These are phyloP conservation scores for Dendrocalamus sinicus DNA, from an alignment of 176 grass and related monocot genomes.

Conservation along the genomic window DNA sequence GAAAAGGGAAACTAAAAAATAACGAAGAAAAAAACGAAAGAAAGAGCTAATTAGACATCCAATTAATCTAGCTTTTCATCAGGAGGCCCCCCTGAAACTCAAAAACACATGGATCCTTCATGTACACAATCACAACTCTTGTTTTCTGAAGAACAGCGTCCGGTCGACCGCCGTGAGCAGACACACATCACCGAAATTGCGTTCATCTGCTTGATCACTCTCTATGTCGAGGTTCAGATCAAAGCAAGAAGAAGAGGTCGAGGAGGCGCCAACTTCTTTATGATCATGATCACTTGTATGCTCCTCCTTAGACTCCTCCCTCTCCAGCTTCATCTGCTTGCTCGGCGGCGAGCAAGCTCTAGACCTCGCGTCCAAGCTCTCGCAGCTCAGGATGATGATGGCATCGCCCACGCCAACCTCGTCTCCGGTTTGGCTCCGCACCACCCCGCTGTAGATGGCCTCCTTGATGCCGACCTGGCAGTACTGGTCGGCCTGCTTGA, in stretches of 20 bases:
- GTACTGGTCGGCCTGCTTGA: constrained; percentile 52
- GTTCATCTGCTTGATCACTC: constrained; percentile 43
- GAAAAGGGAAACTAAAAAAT: background rate
- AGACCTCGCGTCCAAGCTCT: constrained; percentile 57
- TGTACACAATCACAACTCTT: constrained; percentile 40
- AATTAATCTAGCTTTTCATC: constrained; percentile 28
- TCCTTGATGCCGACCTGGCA: constrained; percentile 62
- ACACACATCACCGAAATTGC: constrained; percentile 40
- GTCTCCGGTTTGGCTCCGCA: constrained; percentile 45
- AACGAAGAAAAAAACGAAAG: constrained; percentile 12
- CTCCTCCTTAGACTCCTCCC: constrained; percentile 37
- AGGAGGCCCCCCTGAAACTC: background rate
- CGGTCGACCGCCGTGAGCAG: constrained; percentile 72
- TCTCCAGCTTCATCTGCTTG: constrained; percentile 49
- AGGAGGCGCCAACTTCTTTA: constrained; percentile 1
- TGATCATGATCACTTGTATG: constrained; percentile 24
- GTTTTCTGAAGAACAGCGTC: constrained; percentile 72
- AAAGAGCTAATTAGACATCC: constrained; percentile 24
- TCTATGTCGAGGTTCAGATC: constrained; percentile 79
- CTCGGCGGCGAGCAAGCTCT: constrained; percentile 57
- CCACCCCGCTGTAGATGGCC: constrained; percentile 66
- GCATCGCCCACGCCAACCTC: constrained; percentile 70
- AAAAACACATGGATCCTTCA: constrained; percentile 32
- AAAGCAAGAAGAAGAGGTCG: constrained; percentile 51
- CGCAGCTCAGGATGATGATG: constrained; percentile 76